These are phyloP conservation scores for Globisporangium orthogonon DNA, from an alignment of 352 stramenopile genomes.

Conservation along the genomic window DNA sequence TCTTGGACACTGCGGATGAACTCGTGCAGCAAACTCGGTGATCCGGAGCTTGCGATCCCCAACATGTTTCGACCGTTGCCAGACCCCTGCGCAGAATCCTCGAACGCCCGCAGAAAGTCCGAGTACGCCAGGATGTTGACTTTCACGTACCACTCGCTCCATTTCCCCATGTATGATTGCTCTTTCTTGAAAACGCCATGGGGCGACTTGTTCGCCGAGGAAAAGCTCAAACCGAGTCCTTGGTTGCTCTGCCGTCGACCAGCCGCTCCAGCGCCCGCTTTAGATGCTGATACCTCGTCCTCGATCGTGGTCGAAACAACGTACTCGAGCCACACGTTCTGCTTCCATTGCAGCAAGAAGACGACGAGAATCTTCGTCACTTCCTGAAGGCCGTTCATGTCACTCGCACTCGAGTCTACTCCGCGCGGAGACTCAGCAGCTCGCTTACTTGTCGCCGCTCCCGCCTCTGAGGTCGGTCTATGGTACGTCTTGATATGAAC, in stretches of 20 bases:
- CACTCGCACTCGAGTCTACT: constrained; percentile 8
- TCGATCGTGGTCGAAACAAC: constrained; percentile 70
- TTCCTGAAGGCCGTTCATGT: constrained; percentile 4
- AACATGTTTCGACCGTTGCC: neutral
- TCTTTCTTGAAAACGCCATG: constrained; percentile 30
- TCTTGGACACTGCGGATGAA: constrained; percentile 86
- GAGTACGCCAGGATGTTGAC: constrained; percentile 79
- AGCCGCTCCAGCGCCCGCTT: neutral
- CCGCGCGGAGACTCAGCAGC: constrained; percentile 8
- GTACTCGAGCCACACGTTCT: constrained; percentile 88
- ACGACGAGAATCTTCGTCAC: constrained; percentile 72
- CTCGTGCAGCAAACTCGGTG: constrained; percentile 54
- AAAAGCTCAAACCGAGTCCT: constrained; percentile 12
- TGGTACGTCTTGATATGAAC: constrained; percentile 54
- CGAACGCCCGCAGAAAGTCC: constrained; percentile 80
- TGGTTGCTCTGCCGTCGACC: constrained; percentile 9
- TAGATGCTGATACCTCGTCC: constrained; percentile 7
- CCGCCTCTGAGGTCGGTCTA: constrained; percentile 16
- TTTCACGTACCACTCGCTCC: constrained; percentile 82
- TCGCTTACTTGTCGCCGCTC: constrained; percentile 11
- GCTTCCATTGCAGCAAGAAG: constrained; percentile 85
- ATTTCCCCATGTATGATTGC: constrained; percentile 28
- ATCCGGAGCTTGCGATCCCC: constrained; percentile 11
- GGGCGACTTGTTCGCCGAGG: constrained; percentile 15
- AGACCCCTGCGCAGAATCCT: constrained; percentile 41